Conservation (phyloP, 441 rosid genomes). For the Sinapis alba region DNA sequence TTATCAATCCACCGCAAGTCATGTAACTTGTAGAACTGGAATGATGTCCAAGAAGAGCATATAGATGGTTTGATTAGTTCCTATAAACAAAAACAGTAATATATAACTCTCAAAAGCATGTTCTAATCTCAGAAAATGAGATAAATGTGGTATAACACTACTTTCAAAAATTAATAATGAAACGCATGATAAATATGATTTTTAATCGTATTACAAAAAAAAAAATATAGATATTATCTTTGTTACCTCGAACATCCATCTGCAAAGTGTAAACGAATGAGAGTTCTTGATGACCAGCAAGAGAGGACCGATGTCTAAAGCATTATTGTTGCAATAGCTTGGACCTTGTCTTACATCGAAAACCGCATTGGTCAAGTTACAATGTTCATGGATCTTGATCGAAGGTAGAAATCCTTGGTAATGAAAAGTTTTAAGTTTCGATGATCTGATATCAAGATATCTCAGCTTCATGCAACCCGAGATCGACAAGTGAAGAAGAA, state of each 20-base stretch:
- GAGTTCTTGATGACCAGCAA: slow-evolving; percentile 59
- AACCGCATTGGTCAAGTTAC: slow-evolving; percentile 53
- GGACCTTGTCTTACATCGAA: slow-evolving; percentile 57
- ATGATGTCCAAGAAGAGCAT: slow-evolving; percentile 45
- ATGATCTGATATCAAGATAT: slow-evolving; percentile 47
- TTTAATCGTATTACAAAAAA: background rate
- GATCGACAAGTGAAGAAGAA: slow-evolving; percentile 50
- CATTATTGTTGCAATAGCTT: background rate
- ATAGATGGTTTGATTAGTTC: slow-evolving; percentile 52
- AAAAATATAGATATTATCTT: background rate
- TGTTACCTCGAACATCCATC: slow-evolving; percentile 66
- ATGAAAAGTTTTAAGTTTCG: slow-evolving; percentile 48
- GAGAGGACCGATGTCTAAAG: slow-evolving; percentile 42
- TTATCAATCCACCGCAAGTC: slow-evolving; percentile 68
- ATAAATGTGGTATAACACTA: background rate
- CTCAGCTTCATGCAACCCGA: slow-evolving; percentile 45
- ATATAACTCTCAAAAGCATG: background rate
- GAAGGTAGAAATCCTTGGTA: slow-evolving; percentile 52
- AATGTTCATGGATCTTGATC: slow-evolving; percentile 53
- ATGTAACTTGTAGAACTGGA: slow-evolving; percentile 59
- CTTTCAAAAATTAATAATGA: background rate
- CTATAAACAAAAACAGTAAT: slow-evolving; percentile 40
- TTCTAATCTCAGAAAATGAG: background rate
- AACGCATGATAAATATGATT: background rate
- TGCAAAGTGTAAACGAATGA: slow-evolving; percentile 52